Percentiles rank a stretch among this genome's conserved stretches.
phyloP scores from a whole-genome alignment of 495 filamentous ascomycete species.

The Neurospora sp. region DNA sequence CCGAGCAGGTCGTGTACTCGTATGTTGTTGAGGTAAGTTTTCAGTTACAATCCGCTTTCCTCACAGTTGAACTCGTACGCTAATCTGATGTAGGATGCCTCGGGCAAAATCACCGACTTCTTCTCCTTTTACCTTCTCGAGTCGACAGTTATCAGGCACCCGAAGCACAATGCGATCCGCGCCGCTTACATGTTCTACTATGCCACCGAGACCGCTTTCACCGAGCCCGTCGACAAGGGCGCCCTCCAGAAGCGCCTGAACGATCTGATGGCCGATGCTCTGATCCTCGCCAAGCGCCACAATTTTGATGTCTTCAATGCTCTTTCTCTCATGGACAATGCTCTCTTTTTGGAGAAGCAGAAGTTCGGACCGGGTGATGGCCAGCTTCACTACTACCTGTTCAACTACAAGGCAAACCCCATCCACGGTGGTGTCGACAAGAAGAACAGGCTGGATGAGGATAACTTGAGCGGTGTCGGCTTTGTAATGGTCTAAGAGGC shows the following conservation, averaged over 20 bases:
- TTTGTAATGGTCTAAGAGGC: constrained; percentile 65
- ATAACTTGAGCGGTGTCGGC: constrained; percentile 74
- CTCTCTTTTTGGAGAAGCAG: constrained; percentile 80
- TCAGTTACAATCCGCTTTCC: not conserved
- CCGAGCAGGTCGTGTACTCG: constrained; percentile 79
- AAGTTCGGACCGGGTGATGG: constrained; percentile 93
- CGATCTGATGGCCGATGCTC: constrained; percentile 66
- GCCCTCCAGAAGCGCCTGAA: constrained; percentile 65
- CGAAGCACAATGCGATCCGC: constrained; percentile 64
- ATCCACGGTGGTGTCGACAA: constrained; percentile 76
- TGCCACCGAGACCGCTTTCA: constrained; percentile 73
- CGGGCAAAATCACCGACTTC: constrained; percentile 84
- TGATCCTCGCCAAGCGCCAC: constrained; percentile 78
- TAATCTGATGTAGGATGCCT: constrained; percentile 20
- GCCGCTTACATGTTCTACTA: constrained; percentile 98
- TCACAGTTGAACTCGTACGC: not conserved
- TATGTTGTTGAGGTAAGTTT: constrained; percentile 73
- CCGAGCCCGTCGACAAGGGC: constrained; percentile 37
- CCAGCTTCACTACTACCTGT: constrained; percentile 89
- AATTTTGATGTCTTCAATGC: constrained; percentile 97
- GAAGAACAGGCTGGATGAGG: constrained; percentile 62
- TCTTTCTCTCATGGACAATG: constrained; percentile 85
- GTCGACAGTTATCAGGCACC: constrained; percentile 73
- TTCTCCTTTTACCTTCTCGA: constrained; percentile 95
- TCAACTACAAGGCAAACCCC: constrained; percentile 81